Base-by-base conservation (phyloP, 352 stramenopile species). In the Globisporangium megalacanthum region DNA sequence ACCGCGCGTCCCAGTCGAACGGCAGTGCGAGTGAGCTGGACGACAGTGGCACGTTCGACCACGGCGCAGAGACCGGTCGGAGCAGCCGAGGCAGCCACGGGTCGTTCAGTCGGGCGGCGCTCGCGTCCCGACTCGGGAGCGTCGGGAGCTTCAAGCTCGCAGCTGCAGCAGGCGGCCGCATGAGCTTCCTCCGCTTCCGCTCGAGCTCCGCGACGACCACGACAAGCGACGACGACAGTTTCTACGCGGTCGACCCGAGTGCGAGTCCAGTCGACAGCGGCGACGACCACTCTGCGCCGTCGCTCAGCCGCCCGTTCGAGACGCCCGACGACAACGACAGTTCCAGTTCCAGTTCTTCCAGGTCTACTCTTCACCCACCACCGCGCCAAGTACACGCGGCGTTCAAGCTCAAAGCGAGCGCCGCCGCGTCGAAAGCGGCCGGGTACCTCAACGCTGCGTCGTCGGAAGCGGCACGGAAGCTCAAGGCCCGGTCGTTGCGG, bases 201-300 rank as follows among this genome's bases (percentile, higher is more conserved):
- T 76, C 78, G 35, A 72, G 75, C 48, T 89, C 76, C 4, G 79
- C 49, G 29, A 72, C 64, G 15, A 86, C 76, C 0, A 71, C 66
- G 11, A 60, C 60, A 22, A 89, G 74, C 58, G 76, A 89, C 51
- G 68, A 65, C 51, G 68, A 65, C 39, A 75, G 73, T 49, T 56
- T 61, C 41, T 56, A 39, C 1, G 65, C 20, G 20, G 56, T 60
- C 17, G 45, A 39, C 33, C 14, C 42, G 41, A 20, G n/a, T 8
- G 44, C 44, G 19, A 74, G 62, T 64, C 62, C 49, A 45, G 57
- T 22, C 42, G 49, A 19, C 2, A 69, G 9, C n/a, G 64, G 31
- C 5, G 44, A 60, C 13, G n/a, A 22, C n/a, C 44, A 61, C 11
- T 67, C 54, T 8, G 53, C 49, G 7, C 41, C 35, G 9, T 39